Conservation (phyloP, 257 asterid genomes). For the Marsdenia floribunda region DNA sequence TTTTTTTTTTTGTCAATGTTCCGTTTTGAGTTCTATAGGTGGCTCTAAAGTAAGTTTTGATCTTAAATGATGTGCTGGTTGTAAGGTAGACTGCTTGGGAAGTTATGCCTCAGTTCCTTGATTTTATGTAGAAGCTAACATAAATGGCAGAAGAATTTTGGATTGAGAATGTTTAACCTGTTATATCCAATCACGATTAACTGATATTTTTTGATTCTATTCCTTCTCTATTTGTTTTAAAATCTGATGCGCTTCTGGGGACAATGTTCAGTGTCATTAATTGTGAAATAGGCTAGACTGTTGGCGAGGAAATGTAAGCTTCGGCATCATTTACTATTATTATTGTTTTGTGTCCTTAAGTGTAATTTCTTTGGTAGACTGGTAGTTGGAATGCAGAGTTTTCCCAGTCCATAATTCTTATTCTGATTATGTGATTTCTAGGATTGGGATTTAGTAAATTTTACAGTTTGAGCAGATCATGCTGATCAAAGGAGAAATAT, state of each 20-base stretch:
- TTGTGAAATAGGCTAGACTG: background rate
- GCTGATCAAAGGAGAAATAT: background rate
- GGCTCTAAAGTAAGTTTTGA: background rate
- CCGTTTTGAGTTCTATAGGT: background rate
- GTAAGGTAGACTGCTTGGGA: constrained; percentile 6
- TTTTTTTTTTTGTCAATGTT: too few relatives aligned
- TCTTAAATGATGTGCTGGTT: background rate
- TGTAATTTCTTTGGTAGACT: background rate
- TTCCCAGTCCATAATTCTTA: background rate
- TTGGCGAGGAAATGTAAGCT: background rate
- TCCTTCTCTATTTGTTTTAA: background rate
- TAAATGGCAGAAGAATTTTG: constrained; percentile 11
- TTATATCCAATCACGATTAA: background rate
- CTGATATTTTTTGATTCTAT: background rate
- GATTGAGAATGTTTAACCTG: background rate
- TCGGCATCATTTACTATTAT: background rate
- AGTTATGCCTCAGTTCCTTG: background rate
- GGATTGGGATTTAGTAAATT: background rate
- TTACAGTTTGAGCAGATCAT: background rate
- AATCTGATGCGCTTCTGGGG: background rate
- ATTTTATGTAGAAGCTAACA: background rate
- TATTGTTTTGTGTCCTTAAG: background rate
- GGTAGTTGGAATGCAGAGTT: background rate
- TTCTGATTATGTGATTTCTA: background rate
- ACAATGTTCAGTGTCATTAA: background rate